Percentiles rank a stretch among this genome's conserved stretches.
Evolutionary conservation across 202 grass and related monocot species (phyloP).

Genomic region (Panicum hallii): DNA sequence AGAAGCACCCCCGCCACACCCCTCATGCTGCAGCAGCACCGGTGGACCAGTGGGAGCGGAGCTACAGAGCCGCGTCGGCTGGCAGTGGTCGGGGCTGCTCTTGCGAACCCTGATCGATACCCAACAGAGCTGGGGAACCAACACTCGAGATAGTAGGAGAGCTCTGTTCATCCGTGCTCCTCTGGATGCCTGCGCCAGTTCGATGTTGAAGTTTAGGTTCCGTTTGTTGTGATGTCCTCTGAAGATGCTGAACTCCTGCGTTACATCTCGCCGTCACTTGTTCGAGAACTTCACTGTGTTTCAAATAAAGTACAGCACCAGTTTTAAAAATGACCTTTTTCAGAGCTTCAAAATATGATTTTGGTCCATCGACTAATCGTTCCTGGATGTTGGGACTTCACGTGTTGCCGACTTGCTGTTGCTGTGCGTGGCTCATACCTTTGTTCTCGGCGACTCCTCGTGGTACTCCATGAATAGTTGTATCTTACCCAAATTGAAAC

Average conservation of each 20-base stretch:
- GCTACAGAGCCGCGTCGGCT: conserved; percentile 56
- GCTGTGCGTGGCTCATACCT: no score
- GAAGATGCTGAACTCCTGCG: background rate
- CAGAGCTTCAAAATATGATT: background rate
- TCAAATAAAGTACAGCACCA: background rate
- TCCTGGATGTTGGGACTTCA: background rate
- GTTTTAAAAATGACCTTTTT: background rate
- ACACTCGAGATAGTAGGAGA: background rate
- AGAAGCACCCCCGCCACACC: conserved; percentile 82
- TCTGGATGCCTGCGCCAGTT: background rate
- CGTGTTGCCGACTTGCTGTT: no score
- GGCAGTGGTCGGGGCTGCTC: conserved; percentile 50
- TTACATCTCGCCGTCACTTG: background rate
- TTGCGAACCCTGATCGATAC: conserved; percentile 50
- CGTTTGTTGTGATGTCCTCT: background rate
- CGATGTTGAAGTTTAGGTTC: conserved; percentile 27
- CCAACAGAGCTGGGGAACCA: background rate
- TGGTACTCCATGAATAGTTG: background rate
- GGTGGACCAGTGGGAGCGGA: conserved; percentile 78
- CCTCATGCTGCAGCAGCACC: conserved; percentile 61
- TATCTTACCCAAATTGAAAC: no score
- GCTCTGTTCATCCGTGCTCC: background rate
- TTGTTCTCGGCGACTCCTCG: no score
- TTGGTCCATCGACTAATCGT: no score
- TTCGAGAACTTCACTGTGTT: background rate